Evolutionary conservation across 129 eudicot genomes (phyloP).

Genomic region (carrot (Daucus carota)): DNA sequence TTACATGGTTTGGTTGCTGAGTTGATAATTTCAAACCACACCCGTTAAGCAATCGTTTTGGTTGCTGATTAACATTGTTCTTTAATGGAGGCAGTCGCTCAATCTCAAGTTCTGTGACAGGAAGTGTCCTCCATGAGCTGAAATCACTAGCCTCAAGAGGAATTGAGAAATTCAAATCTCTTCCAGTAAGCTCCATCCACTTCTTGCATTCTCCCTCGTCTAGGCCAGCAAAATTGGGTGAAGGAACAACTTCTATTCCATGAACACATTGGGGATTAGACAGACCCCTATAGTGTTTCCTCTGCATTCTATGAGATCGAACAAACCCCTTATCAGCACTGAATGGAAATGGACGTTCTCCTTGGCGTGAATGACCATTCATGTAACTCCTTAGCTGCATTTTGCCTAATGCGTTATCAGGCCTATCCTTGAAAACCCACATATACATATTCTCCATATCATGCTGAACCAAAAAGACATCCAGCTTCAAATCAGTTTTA

Average conservation of each 20-base stretch:
- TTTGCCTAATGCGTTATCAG: conserved; percentile 62
- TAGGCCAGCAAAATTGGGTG: conserved; percentile 44
- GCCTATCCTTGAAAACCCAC: conserved; percentile 72
- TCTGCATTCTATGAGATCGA: conserved; percentile 62
- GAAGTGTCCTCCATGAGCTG: conserved; percentile 54
- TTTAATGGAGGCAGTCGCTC: conserved; percentile 45
- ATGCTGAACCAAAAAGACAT: conserved; percentile 63
- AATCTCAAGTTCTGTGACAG: conserved; percentile 47
- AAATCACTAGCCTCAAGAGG: conserved; percentile 71
- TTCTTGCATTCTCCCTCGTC: conserved; percentile 59
- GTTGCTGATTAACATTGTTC: conserved; percentile 29
- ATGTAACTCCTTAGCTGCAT: conserved; percentile 67
- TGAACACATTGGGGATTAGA: conserved; percentile 80
- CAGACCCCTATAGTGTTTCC: conserved; percentile 65
- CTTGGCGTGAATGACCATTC: conserved; percentile 68
- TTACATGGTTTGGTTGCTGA: conserved; percentile 36
- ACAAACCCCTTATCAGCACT: conserved; percentile 64
- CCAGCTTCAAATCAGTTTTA: conserved; percentile 58
- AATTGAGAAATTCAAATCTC: conserved; percentile 57
- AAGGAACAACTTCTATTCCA: conserved; percentile 65
- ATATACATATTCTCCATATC: conserved; percentile 80
- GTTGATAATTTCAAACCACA: conserved; percentile 55
- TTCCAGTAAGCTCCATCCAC: conserved; percentile 64
- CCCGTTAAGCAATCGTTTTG: conserved; percentile 51
- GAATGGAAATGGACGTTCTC: conserved; percentile 59